These are phyloP conservation scores for Pochonia chlamydosporia DNA, from an alignment of 2,329 filamentous ascomycete species.

Conservation along the genomic window DNA sequence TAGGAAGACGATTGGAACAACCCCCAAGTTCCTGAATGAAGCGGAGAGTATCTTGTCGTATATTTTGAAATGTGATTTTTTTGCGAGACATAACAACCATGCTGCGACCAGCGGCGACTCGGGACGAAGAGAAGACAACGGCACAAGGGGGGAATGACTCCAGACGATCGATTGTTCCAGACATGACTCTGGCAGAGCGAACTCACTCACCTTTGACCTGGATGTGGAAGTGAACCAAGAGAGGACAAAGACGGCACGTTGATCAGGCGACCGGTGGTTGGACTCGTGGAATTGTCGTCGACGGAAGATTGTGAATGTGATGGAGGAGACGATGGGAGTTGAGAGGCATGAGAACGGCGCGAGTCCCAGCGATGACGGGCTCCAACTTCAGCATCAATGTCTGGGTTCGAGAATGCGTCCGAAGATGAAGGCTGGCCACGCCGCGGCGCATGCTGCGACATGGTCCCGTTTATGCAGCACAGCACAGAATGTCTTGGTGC, in stretches of 20 bases:
- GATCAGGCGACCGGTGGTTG: conserved; percentile 35
- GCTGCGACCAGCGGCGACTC: neutral
- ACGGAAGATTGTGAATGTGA: conserved; percentile 15
- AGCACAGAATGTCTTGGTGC: too few relatives aligned
- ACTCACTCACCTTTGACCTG: conserved; percentile 24
- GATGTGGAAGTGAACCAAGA: conserved; percentile 17
- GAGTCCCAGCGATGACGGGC: conserved; percentile 3
- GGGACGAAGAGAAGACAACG: neutral
- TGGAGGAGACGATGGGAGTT: conserved; percentile 14
- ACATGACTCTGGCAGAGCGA: neutral
- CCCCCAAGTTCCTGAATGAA: too few relatives aligned
- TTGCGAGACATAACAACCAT: neutral
- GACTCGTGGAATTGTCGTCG: conserved; percentile 35
- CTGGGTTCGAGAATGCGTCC: conserved; percentile 5
- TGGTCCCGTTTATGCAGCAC: conserved; percentile 32
- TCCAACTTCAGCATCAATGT: conserved; percentile 3
- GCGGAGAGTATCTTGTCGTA: too few relatives aligned
- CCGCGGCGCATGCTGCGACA: conserved; percentile 48
- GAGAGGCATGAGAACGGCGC: conserved; percentile 10
- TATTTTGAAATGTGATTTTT: too few relatives aligned
- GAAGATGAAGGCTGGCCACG: conserved; percentile 31
- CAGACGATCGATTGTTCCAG: neutral
- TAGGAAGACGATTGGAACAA: too few relatives aligned
- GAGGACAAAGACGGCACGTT: conserved; percentile 13
- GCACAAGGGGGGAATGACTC: neutral